A percentile compares a stretch with the other conserved stretches of the same genome.
These are phyloP conservation scores for Boletus subluridellus DNA, from an alignment of 1,284 basidiomycete species.

Conservation along the genomic window DNA sequence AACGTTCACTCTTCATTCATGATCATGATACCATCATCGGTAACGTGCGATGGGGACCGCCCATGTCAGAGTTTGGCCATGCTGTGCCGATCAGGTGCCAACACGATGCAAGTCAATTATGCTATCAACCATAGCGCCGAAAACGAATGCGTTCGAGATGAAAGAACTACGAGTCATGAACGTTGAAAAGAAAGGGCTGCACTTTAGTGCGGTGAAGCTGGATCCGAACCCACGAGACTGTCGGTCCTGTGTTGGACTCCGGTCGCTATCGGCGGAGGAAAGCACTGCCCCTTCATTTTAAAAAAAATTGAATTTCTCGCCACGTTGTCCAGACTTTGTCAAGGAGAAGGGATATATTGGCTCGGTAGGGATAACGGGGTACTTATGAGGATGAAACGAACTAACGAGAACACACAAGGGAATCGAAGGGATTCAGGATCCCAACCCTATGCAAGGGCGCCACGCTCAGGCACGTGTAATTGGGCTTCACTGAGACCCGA, in stretches of 20 bases:
- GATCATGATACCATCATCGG: constrained; percentile 7
- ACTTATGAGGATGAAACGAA: constrained; percentile 19
- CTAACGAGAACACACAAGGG: background rate
- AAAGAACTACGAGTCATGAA: constrained; percentile 4
- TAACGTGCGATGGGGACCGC: background rate
- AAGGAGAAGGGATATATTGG: constrained; percentile 9
- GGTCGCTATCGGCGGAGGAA: constrained; percentile 22
- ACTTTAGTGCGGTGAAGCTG: constrained; percentile 8
- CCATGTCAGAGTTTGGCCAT: constrained; percentile 9
- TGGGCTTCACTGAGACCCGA: constrained; percentile 11
- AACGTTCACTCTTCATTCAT: background rate
- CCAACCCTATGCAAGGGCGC: constrained; percentile 3
- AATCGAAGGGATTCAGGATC: background rate
- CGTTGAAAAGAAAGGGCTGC: constrained; percentile 5
- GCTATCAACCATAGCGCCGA: background rate
- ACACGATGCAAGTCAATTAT: background rate
- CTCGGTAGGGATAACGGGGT: background rate
- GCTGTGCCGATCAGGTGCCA: constrained; percentile 20
- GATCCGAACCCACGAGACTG: constrained; percentile 4
- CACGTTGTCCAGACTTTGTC: constrained; percentile 4
- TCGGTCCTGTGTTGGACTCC: background rate
- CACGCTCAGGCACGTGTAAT: constrained; percentile 18
- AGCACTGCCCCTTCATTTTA: constrained; percentile 10
- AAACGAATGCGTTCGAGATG: constrained; percentile 1
- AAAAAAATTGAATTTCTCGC: constrained; percentile 1